phyloP scores from a whole-genome alignment of 805 yeast species.

The Saccharomycopsis fodiens region DNA sequence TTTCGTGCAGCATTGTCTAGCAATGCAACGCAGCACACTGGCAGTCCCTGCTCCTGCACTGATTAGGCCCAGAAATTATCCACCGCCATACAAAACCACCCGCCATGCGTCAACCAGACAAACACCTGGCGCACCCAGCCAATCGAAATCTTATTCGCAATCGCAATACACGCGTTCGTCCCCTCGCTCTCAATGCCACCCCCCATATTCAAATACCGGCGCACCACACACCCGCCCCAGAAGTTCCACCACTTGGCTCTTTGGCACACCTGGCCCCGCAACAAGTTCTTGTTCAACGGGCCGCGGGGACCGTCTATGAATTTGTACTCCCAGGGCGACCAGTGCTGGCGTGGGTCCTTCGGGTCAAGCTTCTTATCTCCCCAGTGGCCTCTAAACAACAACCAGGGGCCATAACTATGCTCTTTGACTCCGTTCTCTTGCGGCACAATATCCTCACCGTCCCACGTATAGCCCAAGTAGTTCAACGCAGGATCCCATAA shows the following conservation, averaged over 20 bases:
- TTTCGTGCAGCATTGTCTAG: too few species aligned
- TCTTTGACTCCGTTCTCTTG: conserved; percentile 37
- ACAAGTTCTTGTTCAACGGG: conserved; percentile 71
- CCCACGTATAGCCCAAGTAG: conserved; percentile 72
- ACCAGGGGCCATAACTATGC: conserved; percentile 59
- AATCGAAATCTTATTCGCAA: conserved; percentile 44
- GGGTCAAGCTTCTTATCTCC: conserved; percentile 70
- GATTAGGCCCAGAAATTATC: conserved; percentile 41
- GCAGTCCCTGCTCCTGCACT: too few species aligned
- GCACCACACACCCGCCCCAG: conserved; percentile 66
- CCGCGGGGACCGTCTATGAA: conserved; percentile 93
- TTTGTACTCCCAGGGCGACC: conserved; percentile 85
- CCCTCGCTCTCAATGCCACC: conserved; percentile 86
- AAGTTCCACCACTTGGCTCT: conserved; percentile 90
- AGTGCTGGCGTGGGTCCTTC: conserved; percentile 70
- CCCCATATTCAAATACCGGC: conserved; percentile 70
- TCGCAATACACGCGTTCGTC: conserved; percentile 68
- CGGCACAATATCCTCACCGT: conserved; percentile 46
- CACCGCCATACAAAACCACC: conserved; percentile 48
- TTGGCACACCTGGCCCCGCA: conserved; percentile 69
- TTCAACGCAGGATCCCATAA: conserved; percentile 90
- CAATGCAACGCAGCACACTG: too few species aligned
- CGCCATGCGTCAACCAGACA: conserved; percentile 52
- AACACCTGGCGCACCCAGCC: conserved; percentile 36
- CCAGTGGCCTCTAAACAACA: conserved; percentile 79